Conservation (phyloP, 352 stramenopile genomes). For the Plasmopara halstedii region DNA sequence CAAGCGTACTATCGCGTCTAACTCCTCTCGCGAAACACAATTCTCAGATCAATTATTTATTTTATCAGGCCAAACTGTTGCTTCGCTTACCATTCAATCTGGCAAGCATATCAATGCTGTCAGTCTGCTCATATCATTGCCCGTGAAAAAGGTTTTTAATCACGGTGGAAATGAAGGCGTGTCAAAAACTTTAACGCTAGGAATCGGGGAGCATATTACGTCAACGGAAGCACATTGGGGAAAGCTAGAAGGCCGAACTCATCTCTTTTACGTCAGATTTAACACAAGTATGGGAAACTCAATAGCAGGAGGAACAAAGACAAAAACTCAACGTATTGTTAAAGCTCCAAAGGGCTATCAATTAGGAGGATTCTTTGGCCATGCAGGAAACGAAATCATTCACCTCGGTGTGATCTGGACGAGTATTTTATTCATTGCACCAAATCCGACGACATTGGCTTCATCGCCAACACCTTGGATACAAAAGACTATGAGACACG, state of each 20-base stretch:
- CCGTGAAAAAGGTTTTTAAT: too few species aligned
- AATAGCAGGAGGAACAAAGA: not conserved
- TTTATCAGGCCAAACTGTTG: too few species aligned
- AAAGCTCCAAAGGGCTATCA: not conserved
- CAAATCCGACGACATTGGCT: too few species aligned
- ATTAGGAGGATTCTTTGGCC: not conserved
- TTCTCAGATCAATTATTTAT: too few species aligned
- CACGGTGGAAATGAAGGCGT: not conserved
- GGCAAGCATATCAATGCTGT: too few species aligned
- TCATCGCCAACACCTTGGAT: too few species aligned
- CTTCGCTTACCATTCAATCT: too few species aligned
- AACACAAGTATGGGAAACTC: not conserved
- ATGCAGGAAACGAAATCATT: not conserved
- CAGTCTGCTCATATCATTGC: too few species aligned
- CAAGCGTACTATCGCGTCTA: too few species aligned
- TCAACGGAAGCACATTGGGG: not conserved
- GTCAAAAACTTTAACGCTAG: not conserved
- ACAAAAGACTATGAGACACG: slow-evolving; percentile 5
- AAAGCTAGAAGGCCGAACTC: not conserved
- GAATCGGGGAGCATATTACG: not conserved
- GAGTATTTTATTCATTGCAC: too few species aligned
- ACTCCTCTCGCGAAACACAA: too few species aligned
- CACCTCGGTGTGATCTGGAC: not conserved
- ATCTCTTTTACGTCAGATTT: not conserved
- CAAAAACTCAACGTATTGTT: not conserved